Percentiles rank a stretch among this genome's conserved stretches.
Conservation (phyloP, 805 yeast species). For the Candida sithepensis region DNA sequence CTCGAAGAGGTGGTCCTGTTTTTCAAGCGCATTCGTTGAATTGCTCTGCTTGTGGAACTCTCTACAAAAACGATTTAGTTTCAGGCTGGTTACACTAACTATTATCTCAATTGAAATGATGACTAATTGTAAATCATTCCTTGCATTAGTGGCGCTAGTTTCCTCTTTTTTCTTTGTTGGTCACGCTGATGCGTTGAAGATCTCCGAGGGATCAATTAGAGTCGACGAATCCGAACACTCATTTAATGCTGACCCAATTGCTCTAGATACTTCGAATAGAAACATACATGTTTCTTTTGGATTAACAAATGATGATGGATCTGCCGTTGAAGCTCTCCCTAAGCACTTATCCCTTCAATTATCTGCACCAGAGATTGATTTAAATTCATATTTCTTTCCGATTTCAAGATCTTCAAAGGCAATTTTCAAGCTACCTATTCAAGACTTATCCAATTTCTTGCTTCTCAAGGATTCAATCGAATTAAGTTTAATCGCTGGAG, state of each 20-base stretch:
- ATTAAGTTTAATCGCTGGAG: constrained; percentile 28
- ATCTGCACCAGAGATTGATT: constrained; percentile 6
- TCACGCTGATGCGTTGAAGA: background rate
- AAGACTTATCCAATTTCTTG: constrained; percentile 23
- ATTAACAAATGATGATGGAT: constrained; percentile 9
- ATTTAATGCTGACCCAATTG: constrained; percentile 6
- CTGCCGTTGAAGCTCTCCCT: constrained; percentile 11
- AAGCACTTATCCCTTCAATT: constrained; percentile 26
- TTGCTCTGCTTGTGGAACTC: too few relatives aligned
- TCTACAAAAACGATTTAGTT: too few relatives aligned
- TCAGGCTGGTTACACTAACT: too few relatives aligned
- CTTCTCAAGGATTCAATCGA: constrained; percentile 16
- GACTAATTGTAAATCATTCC: background rate
- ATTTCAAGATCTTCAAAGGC: constrained; percentile 11
- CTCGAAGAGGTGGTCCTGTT: too few relatives aligned
- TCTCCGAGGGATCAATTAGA: constrained; percentile 7
- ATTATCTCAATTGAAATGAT: background rate
- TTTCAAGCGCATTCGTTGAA: too few relatives aligned
- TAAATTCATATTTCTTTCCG: constrained; percentile 24
- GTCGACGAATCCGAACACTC: constrained; percentile 7
- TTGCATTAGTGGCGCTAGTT: background rate
- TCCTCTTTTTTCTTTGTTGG: background rate
- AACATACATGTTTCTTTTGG: constrained; percentile 15
- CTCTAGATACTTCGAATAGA: constrained; percentile 5
- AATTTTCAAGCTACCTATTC: constrained; percentile 14